Conservation (phyloP, 2,329 filamentous ascomycete genomes). For the Diaporthe citriasiana region DNA sequence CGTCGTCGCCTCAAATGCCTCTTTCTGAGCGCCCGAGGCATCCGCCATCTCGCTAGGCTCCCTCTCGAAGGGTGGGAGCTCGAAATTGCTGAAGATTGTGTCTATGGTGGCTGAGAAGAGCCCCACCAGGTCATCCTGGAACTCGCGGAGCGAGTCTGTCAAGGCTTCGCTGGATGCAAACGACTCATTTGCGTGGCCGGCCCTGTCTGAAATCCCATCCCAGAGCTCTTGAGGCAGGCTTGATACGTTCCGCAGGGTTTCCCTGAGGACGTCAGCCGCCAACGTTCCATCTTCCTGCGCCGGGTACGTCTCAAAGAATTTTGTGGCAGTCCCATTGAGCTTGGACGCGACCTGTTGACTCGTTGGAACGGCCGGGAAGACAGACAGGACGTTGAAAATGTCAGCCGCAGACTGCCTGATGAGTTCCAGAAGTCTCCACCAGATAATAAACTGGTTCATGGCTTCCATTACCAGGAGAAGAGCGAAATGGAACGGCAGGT, state of each 20-base stretch:
- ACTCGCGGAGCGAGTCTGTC: not conserved
- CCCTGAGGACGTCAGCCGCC: not conserved
- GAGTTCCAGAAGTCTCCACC: constrained; percentile 56
- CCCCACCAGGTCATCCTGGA: constrained; percentile 5
- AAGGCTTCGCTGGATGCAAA: not conserved
- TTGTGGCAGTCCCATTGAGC: constrained; percentile 31
- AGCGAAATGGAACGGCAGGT: constrained; percentile 75
- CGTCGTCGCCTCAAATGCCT: constrained; percentile 6
- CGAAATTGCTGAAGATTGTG: constrained; percentile 34
- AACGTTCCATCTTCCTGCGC: not conserved
- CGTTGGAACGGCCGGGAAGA: not conserved
- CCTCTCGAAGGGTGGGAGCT: constrained; percentile 3
- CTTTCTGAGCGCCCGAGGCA: not conserved
- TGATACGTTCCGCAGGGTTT: constrained; percentile 3
- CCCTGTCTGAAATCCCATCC: not conserved
- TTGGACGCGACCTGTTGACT: not conserved
- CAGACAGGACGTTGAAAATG: constrained; percentile 10
- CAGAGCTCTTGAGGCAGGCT: constrained; percentile 17
- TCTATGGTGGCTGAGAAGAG: constrained; percentile 19
- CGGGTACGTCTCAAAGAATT: constrained; percentile 14
- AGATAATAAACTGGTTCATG: constrained; percentile 68
- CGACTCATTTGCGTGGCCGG: not conserved
- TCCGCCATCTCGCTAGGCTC: not conserved
- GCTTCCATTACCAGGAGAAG: constrained; percentile 76
- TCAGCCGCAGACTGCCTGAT: constrained; percentile 34